Evolutionary conservation across 2,329 filamentous ascomycete genomes (phyloP), one percentile per base, ranked within the genome.

Genomic region (Lecanicillium sp.): DNA sequence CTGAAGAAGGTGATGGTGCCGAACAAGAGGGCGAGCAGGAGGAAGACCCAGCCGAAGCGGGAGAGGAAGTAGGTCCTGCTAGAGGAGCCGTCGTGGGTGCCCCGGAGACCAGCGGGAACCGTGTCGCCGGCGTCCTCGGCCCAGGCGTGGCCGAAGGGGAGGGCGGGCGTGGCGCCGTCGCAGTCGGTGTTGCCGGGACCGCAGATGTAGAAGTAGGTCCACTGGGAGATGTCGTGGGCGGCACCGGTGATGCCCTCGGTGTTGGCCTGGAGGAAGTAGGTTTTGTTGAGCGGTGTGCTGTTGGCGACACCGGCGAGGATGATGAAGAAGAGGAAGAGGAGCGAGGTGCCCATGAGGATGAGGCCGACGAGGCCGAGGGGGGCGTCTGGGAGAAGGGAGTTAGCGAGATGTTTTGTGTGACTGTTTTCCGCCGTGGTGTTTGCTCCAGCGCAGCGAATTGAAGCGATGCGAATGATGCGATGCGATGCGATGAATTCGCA

Each of bases 41-140:
- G 87, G 67, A 95, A 93, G 30, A 90, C 88, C 79, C 91, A 97
- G 66, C 88, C 86, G 72, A 96, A 95, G 33, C 91, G 81, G 71
- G 89, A 94, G 62, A 93, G 76, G 68, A 90, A 88, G 71, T 78
- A 97, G 73, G 83, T 95, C 54, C 70, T 68, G 19, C 54, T 63
- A 53, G 74, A 76, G 5, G 81, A 84, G 51, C 69, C 68, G 51
- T 70, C 79, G 56, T 81, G 73, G 9, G 54, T 49, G 33, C 84
- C 77, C 30, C 68, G 59, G n/a, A 81, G 65, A 5, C 59, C 62
- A 0, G 52, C 41, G 14, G 78, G 78, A 0, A 67, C 72, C 33
- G 67, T 66, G 2, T 55, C 35, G 19, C 77, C 17, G 46, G 46
- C 68, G 58, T 71, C 58, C 3, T 65, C 66, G 17, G 77, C 60